These are phyloP conservation scores for Phytophthora ohioensis DNA, from an alignment of 352 stramenopile species.

Conservation along the genomic window DNA sequence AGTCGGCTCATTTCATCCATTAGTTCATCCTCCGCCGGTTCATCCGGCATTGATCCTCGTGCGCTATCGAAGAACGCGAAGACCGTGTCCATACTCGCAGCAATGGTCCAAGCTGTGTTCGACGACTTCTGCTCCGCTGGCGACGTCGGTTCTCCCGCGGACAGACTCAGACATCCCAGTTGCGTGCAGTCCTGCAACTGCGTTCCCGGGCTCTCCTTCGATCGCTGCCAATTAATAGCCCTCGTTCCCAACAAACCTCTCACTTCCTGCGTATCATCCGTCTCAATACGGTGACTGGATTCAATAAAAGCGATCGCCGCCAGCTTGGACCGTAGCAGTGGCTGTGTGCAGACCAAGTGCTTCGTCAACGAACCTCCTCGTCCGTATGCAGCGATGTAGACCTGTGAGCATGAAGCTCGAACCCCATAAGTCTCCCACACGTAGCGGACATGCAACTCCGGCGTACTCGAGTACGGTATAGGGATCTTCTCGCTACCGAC, in stretches of 20 bases:
- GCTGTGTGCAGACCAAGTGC: constrained; percentile 78
- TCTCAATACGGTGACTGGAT: constrained; percentile 77
- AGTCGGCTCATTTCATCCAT: constrained; percentile 86
- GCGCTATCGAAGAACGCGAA: constrained; percentile 90
- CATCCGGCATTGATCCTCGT: constrained; percentile 79
- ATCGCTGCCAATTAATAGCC: constrained; percentile 87
- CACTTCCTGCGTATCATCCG: constrained; percentile 75
- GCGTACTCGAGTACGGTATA: constrained; percentile 80
- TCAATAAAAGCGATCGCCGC: constrained; percentile 85
- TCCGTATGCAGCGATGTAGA: constrained; percentile 86
- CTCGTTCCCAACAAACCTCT: constrained; percentile 67
- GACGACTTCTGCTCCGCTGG: constrained; percentile 73
- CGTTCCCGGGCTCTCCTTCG: constrained; percentile 69
- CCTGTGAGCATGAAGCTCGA: constrained; percentile 71
- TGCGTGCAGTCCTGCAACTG: constrained; percentile 79
- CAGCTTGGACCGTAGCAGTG: constrained; percentile 66
- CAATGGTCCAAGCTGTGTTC: constrained; percentile 88
- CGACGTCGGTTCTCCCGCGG: constrained; percentile 68
- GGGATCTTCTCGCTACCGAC: constrained; percentile 77
- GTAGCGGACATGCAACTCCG: constrained; percentile 81
- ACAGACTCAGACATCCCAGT: constrained; percentile 80
- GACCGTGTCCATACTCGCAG: constrained; percentile 83
- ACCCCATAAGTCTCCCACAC: constrained; percentile 87
- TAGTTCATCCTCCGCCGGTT: constrained; percentile 71
- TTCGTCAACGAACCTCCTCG: constrained; percentile 77